Percentiles rank a stretch among this genome's conserved stretches.
Conservation (phyloP, 148 eudicot species). For the Persicaria maculosa region DNA sequence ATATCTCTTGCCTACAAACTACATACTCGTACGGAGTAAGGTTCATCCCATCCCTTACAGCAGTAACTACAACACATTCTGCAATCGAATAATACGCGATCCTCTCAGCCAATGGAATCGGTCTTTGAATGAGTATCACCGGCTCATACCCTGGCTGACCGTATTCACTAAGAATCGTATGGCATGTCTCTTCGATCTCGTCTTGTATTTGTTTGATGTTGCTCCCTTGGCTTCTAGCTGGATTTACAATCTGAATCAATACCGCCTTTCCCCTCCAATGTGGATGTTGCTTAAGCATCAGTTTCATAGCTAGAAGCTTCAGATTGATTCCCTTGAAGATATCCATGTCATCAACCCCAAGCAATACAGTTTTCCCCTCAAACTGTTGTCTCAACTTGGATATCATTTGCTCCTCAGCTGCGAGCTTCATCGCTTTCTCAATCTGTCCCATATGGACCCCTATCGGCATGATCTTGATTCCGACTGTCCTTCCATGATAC, state of each 20-base stretch:
- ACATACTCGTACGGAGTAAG: conserved; percentile 35
- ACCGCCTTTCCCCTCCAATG: conserved; percentile 35
- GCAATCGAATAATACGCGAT: conserved; percentile 29
- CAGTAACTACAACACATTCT: conserved; percentile 37
- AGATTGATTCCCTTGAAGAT: conserved; percentile 33
- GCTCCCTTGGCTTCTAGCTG: conserved; percentile 23
- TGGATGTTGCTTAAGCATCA: conserved; percentile 28
- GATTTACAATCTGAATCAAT: conserved; percentile 30
- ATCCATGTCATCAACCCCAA: conserved; percentile 38
- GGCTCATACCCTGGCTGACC: conserved; percentile 34
- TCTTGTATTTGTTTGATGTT: conserved; percentile 17
- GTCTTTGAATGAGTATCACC: conserved; percentile 23
- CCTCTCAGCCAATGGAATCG: conserved; percentile 22
- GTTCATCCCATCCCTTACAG: conserved; percentile 40
- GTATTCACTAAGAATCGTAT: conserved; percentile 24
- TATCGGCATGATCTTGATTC: conserved; percentile 42
- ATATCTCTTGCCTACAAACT: conserved; percentile 29
- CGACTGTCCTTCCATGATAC: conserved; percentile 40
- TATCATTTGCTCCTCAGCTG: conserved; percentile 27
- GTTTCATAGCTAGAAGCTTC: conserved; percentile 36
- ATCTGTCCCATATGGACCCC: conserved; percentile 38
- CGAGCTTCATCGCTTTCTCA: conserved; percentile 23
- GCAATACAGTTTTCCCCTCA: conserved; percentile 29
- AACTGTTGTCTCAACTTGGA: conserved; percentile 22
- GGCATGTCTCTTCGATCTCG: conserved; percentile 25